Base-by-base conservation (phyloP, 257 asterid species). In the Gynochthodes officinalis region DNA sequence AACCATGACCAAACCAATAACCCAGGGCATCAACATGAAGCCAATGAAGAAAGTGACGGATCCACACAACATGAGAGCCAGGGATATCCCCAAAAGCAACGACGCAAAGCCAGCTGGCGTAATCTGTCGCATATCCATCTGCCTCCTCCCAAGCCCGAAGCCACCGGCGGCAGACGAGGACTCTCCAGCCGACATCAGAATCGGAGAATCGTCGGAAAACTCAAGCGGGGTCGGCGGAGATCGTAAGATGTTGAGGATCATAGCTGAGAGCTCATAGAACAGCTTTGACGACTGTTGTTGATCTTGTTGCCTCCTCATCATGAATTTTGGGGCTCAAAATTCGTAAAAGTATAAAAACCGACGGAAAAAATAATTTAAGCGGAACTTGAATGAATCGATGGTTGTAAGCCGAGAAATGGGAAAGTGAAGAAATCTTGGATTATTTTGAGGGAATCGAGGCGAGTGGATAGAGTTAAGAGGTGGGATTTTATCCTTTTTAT, bases 11-110 rank as follows among this genome's bases (percentile, higher is more conserved):
- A 88, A 85, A 27, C 90, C 96, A n/a, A 94, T 66, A n/a, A 94
- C 92, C 98, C 98, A 94, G 5, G 98, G 98, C 96, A 94, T 88
- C 91, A 94, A 76, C 27, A 94, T 43, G 73, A 94, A 94, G 64
- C 98, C 98, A 19, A 94, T 87, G 67, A 93, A 90, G 72, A 93
- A 90, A 73, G 96, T 93, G 55, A 90, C 84, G 53, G 98, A 93
- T 88, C 96, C 95, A 42, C 98, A 90, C 1, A 93, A 72, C 98
- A 90, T 93, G 74, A 90, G 64, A 27, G 93, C 82, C 49, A 89
- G 69, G 14, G 97, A 93, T 25, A 89, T 77, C 79, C 97, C 98
- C 5, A 93, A 79, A 4, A 93, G 84, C 84, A 86, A 75, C 4
- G 95, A 84, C 0, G 98, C 97, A 23, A 93, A 90, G 0, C 96